A percentile compares a stretch with the other conserved stretches of the same genome.
Evolutionary conservation across 148 eudicot genomes (phyloP).

Genomic region (Amaranthus hypochondriacus): DNA sequence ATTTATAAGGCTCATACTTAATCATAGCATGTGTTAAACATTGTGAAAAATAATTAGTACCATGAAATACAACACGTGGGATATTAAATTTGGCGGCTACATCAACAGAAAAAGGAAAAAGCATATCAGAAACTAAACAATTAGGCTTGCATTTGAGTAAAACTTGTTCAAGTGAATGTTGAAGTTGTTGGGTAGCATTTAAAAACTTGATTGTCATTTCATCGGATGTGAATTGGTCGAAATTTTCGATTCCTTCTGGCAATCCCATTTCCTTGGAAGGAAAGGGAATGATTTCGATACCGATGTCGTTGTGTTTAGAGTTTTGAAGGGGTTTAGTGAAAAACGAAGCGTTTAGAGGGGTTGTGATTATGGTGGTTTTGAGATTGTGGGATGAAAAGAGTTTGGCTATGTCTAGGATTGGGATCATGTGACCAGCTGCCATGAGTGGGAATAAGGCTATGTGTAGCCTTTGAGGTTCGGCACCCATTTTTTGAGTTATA

Average conservation of each 20-base stretch:
- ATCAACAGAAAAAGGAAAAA: constrained; percentile 28
- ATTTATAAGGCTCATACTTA: constrained; percentile 21
- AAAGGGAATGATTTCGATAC: constrained; percentile 27
- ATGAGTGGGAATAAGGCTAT: constrained; percentile 38
- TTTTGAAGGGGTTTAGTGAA: constrained; percentile 18
- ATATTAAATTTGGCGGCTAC: constrained; percentile 31
- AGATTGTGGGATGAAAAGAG: constrained; percentile 30
- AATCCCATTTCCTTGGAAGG: constrained; percentile 28
- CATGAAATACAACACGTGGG: constrained; percentile 34
- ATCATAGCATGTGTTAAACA: constrained; percentile 12
- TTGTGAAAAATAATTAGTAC: constrained; percentile 22
- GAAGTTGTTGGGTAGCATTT: constrained; percentile 6
- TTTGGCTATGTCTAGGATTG: constrained; percentile 34
- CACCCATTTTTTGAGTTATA: constrained; percentile 2
- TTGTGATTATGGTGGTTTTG: constrained; percentile 38
- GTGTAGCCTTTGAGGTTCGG: constrained; percentile 19
- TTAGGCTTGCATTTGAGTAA: constrained; percentile 23
- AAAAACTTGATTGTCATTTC: constrained; percentile 13
- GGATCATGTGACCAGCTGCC: constrained; percentile 48
- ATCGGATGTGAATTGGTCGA: not conserved
- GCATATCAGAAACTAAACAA: constrained; percentile 38
- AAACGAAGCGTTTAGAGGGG: constrained; percentile 34
- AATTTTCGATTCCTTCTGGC: constrained; percentile 33
- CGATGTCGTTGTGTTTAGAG: constrained; percentile 13
- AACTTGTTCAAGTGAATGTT: constrained; percentile 25